Evolutionary conservation across 768 basidiomycete genomes (phyloP).

Genomic region (Russula olivacea): DNA sequence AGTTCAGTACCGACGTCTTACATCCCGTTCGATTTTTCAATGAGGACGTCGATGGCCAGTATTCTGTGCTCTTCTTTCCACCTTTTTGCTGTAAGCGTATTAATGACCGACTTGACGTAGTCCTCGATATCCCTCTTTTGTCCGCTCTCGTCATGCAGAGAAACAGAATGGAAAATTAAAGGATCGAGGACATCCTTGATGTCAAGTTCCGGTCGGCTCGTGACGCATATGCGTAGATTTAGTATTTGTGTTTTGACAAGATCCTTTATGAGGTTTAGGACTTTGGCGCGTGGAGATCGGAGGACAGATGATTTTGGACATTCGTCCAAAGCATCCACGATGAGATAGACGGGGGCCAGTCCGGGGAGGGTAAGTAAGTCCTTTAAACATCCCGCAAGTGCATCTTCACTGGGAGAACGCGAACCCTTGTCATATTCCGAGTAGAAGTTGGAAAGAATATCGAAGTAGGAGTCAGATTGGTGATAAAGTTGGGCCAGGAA

Average conservation of each 20-base stretch:
- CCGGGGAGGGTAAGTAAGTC: background rate
- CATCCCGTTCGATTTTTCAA: background rate
- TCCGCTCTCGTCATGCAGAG: background rate
- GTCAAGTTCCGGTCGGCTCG: background rate
- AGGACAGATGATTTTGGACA: background rate
- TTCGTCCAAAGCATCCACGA: background rate
- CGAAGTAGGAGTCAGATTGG: background rate
- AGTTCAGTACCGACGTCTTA: background rate
- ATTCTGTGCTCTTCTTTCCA: background rate
- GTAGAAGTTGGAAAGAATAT: background rate
- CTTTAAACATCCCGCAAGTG: background rate
- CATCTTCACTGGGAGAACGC: background rate
- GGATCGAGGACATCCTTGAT: background rate
- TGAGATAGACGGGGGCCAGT: background rate
- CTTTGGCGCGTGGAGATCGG: background rate
- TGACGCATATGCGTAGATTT: background rate
- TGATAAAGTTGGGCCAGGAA: background rate
- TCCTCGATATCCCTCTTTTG: background rate
- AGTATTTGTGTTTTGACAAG: background rate
- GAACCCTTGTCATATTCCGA: background rate
- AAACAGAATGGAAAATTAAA: background rate
- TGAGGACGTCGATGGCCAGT: background rate
- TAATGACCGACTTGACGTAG: background rate
- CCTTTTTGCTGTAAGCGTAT: background rate
- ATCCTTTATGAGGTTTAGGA: background rate